Conservation (phyloP, 768 basidiomycete species). For the Tylopilus cervinicoccineus region DNA sequence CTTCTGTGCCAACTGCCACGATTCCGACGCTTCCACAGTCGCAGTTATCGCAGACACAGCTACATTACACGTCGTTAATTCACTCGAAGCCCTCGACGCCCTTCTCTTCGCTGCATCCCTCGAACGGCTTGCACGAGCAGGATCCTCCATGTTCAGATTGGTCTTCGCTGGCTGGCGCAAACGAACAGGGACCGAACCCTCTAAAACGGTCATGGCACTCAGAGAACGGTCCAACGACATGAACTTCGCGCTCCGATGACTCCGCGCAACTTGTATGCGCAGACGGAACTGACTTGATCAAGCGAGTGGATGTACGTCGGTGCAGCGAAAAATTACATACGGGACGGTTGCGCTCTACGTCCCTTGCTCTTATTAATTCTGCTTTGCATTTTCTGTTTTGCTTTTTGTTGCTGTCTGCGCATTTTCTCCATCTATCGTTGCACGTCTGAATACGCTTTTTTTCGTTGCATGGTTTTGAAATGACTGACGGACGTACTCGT, state of each 20-base stretch:
- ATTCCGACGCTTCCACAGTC: not conserved
- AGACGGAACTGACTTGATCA: too few relatives aligned
- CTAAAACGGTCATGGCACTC: slow-evolving; percentile 28
- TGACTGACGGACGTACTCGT: not conserved
- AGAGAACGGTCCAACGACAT: slow-evolving; percentile 19
- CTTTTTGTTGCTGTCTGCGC: slow-evolving; percentile 1
- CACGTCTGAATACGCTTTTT: slow-evolving; percentile 4
- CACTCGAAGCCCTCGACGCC: slow-evolving; percentile 4
- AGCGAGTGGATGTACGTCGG: not conserved
- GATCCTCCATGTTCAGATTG: slow-evolving; percentile 21
- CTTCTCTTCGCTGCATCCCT: not conserved
- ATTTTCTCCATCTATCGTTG: not conserved
- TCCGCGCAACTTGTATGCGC: not conserved
- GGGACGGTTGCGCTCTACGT: not conserved
- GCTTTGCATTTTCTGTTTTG: not conserved
- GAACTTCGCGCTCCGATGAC: not conserved
- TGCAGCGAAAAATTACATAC: not conserved
- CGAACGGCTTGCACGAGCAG: slow-evolving; percentile 15
- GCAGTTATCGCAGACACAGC: slow-evolving; percentile 6
- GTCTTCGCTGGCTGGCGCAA: slow-evolving; percentile 29
- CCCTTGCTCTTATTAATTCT: not conserved
- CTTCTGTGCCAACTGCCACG: not conserved
- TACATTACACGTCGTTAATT: slow-evolving; percentile 3
- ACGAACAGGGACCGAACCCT: slow-evolving; percentile 16
- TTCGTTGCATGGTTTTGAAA: not conserved